phyloP scores from a whole-genome alignment of 208 protist species.

The Acanthamoeba sp. region DNA sequence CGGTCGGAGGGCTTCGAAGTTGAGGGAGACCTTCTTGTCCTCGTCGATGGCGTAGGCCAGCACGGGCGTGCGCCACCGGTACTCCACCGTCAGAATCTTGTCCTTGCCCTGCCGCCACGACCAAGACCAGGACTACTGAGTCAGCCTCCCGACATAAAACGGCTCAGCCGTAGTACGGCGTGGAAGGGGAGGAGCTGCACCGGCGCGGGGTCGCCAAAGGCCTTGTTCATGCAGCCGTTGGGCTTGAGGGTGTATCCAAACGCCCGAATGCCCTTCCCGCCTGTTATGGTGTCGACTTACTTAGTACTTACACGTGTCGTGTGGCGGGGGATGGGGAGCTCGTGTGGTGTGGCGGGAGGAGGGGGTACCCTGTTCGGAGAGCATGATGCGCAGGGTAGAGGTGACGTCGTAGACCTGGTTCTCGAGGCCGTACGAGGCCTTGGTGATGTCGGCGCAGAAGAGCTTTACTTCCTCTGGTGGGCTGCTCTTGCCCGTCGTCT shows the following conservation, averaged over 20 bases:
- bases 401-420: conserved; percentile 56
- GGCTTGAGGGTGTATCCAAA: conserved; percentile 28
- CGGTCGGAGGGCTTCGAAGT: conserved; percentile 9
- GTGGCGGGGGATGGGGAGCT: too few species aligned
- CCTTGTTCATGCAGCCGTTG: conserved; percentile 69
- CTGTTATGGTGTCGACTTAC: too few species aligned
- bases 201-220: conserved; percentile 46
- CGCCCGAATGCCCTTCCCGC: not conserved
- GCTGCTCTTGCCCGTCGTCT: not conserved
- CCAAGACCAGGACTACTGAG: not conserved
- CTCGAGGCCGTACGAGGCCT: conserved; percentile 24
- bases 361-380: conserved; percentile 12
- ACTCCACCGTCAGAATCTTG: conserved; percentile 9
- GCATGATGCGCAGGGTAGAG: conserved; percentile 19
- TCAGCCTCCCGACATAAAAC: not conserved
- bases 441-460: conserved; percentile 15
- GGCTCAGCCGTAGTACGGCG: not conserved
- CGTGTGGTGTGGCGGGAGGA: too few species aligned
- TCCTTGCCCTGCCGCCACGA: not conserved
- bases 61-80: not conserved
- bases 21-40: not conserved
- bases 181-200: not conserved
- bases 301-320: not conserved
- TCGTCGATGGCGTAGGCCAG: conserved; percentile 7
- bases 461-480: not conserved